These are phyloP conservation scores for Tillandsia leiboldiana DNA, from an alignment of 176 grass and related monocot genomes.

Conservation along the genomic window DNA sequence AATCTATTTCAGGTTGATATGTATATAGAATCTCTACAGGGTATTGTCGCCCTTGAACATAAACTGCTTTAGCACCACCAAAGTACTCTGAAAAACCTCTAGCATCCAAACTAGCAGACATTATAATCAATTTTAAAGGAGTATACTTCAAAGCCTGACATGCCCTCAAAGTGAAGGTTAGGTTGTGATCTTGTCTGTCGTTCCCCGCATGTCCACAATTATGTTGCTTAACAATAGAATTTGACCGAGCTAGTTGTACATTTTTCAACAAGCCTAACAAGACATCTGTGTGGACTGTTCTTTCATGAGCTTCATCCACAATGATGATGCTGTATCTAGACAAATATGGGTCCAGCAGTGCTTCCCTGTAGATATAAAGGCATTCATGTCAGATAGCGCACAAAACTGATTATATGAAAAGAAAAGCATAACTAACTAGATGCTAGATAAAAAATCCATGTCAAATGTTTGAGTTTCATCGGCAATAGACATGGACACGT, in stretches of 20 bases:
- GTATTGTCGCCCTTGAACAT: conserved; percentile 85
- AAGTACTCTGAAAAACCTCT: conserved; percentile 93
- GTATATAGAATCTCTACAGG: conserved; percentile 68
- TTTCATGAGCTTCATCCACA: conserved; percentile 93
- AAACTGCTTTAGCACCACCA: conserved; percentile 71
- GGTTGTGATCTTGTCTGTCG: conserved; percentile 22
- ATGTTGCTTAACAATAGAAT: conserved; percentile 14
- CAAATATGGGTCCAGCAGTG: conserved; percentile 68
- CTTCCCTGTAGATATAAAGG: conserved; percentile 48
- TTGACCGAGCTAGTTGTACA: conserved; percentile 52
- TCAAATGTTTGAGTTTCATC: too few relatives aligned
- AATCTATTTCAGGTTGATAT: conserved; percentile 77
- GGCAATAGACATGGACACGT: too few relatives aligned
- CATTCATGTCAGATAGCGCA: too few relatives aligned
- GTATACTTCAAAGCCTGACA: conserved; percentile 35
- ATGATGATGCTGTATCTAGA: conserved; percentile 83
- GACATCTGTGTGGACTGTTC: conserved; percentile 85
- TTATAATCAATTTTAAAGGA: conserved; percentile 80
- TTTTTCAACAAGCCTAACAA: conserved; percentile 84
- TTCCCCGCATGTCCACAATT: conserved; percentile 17
- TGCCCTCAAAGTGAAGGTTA: conserved; percentile 29
- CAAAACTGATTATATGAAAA: neutral
- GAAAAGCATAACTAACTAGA: neutral
- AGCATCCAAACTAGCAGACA: conserved; percentile 88
- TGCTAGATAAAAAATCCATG: neutral